Evolutionary conservation across 768 basidiomycete species (phyloP).

Genomic region (Suillus paluster): DNA sequence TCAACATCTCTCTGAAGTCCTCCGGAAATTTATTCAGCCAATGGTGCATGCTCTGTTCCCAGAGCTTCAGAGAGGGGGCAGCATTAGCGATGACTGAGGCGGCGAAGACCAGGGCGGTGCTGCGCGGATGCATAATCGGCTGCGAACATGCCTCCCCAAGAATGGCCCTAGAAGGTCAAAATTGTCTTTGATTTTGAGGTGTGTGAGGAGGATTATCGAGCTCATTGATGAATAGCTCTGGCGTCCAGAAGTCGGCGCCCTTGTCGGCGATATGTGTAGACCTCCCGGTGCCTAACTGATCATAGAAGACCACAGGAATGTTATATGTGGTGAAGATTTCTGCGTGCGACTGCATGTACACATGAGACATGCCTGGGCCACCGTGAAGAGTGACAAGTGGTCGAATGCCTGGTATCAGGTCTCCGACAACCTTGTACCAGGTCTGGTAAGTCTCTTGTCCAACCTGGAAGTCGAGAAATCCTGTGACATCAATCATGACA

Average conservation of each 20-base stretch:
- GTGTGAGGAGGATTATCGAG: conserved; percentile 50
- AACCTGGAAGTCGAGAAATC: conserved; percentile 21
- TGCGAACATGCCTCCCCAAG: conserved; percentile 61
- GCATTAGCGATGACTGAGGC: conserved; percentile 39
- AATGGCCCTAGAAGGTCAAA: conserved; percentile 58
- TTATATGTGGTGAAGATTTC: conserved; percentile 35
- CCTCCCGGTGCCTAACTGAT: conserved; percentile 50
- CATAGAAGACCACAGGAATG: conserved; percentile 53
- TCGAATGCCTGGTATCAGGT: conserved; percentile 31
- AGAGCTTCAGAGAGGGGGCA: conserved; percentile 34
- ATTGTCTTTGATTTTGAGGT: conserved; percentile 44
- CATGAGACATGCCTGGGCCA: conserved; percentile 47
- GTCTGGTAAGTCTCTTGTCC: conserved; percentile 39
- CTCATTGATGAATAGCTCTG: conserved; percentile 58
- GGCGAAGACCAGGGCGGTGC: conserved; percentile 42
- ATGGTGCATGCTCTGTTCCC: conserved; percentile 26
- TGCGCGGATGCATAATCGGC: conserved; percentile 42
- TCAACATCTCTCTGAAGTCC: conserved; percentile 29
- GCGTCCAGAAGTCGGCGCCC: conserved; percentile 44
- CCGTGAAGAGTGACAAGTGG: conserved; percentile 52
- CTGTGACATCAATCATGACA: conserved; percentile 26
- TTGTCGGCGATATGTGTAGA: conserved; percentile 49
- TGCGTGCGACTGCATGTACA: conserved; percentile 43
- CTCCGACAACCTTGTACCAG: conserved; percentile 50
- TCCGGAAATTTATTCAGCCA: conserved; percentile 31